Base-by-base conservation (phyloP, 495 filamentous ascomycete species). In the Melanomma pulvis-pyrius region DNA sequence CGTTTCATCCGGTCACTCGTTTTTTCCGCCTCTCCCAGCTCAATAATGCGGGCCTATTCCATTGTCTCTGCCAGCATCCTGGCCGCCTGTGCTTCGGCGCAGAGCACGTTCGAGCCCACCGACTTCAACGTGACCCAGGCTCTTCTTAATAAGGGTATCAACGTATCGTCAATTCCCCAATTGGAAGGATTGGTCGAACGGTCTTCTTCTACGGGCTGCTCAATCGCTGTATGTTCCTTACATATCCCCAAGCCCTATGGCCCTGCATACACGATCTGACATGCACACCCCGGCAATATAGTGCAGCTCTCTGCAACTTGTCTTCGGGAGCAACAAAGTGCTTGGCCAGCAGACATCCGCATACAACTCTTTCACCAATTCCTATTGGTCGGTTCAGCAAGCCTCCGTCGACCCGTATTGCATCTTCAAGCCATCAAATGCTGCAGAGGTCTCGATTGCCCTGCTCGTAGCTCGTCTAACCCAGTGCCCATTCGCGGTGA, bases 361-460 rank as follows among this genome's bases (percentile, higher is more conserved):
- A 1, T 61, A 59, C 24, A 67, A 71, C 51, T 47, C 24, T 30
- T 61, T 61, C 57, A 74, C 55, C 57, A 71, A 50, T 29, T 48
- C 54, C 8, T 83, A 82, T 74, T 87, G 84, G 84, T 85, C 83
- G 12, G 57, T 68, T 12, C 74, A 84, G 72, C 76, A 82, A 68
- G 74, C 74, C 1, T 36, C 25, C 1, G 59, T 62, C 2, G 59
- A 62, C 24, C 65, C 65, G 1, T 58, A 59, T 34, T 85, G 82
- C 72, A 74, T 81, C 60, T 74, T 83, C 24, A 60, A 76, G 8
- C 81, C 82, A 3, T 48, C 46, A 1, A 73, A 29, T 1, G 58
- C 78, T 0, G 11, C 52, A 0, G 76, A 83, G 21, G 79, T 84
- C 6, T 78, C 83, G 1, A 39, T 41, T 0, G 71, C 75, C 1